Conservation (phyloP, 306 rosid genomes). For the Pyrus bretschneideri region DNA sequence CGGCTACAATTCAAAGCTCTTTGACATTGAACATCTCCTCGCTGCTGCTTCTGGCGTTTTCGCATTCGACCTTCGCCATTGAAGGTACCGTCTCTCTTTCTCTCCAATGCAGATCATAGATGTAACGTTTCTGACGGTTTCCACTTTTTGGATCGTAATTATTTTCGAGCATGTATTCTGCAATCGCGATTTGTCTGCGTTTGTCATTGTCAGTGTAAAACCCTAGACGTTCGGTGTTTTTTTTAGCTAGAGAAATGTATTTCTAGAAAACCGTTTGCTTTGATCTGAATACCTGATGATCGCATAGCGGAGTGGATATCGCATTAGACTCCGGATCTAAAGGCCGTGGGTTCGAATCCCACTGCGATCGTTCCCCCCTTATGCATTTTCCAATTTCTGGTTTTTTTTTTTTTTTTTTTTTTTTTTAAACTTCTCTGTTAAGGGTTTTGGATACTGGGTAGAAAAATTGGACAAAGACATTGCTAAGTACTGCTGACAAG, state of each 20-base stretch:
- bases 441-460: not conserved
- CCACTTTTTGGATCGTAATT: not conserved
- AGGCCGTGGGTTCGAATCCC: constrained; percentile 99
- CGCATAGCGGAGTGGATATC: constrained; percentile 99
- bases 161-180: not conserved
- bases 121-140: not conserved
- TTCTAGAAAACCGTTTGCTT: not conserved
- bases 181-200: not conserved
- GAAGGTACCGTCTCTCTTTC: constrained; percentile 8
- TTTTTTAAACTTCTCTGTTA: too few relatives aligned
- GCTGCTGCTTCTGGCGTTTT: not conserved
- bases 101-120: not conserved
- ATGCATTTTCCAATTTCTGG: not conserved
- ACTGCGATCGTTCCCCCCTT: constrained; percentile 64
- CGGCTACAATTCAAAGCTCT: not conserved
- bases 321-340: constrained; percentile 99
- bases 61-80: constrained; percentile 2
- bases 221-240: not conserved
- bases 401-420: not conserved
- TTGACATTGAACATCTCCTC: constrained; percentile 6
- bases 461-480: not conserved
- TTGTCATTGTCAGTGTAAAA: not conserved
- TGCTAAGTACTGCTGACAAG: not conserved
- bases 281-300: constrained; percentile 3
- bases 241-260: not conserved